Evolutionary conservation across 1,139 yeast species (phyloP).

Genomic region (Suhomyces kunorum): DNA sequence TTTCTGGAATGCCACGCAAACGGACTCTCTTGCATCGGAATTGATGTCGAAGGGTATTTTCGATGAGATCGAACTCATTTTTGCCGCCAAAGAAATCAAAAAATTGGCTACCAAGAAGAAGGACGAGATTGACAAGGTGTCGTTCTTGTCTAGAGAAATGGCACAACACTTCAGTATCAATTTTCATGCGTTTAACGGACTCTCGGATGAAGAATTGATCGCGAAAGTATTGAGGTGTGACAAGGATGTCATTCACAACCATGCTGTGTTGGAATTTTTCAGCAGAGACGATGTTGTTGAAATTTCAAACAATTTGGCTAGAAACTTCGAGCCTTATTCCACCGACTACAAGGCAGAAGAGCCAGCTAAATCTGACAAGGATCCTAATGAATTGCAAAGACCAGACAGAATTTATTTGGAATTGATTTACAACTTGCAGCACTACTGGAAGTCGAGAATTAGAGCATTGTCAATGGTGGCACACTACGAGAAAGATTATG

Average conservation of each 20-base stretch:
- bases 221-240: constrained; percentile 64
- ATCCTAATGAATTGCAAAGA: constrained; percentile 70
- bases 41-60: constrained; percentile 69
- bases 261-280: constrained; percentile 71
- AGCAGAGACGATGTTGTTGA: constrained; percentile 69
- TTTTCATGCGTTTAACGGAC: constrained; percentile 57
- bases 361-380: constrained; percentile 63
- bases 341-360: constrained; percentile 45
- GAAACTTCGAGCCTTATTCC: constrained; percentile 68
- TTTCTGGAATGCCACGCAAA: constrained; percentile 55
- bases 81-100: constrained; percentile 78
- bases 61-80: constrained; percentile 70
- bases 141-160: constrained; percentile 67
- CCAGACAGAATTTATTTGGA: constrained; percentile 76
- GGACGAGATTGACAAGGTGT: constrained; percentile 51
- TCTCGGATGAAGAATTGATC: constrained; percentile 59
- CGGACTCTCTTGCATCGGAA: constrained; percentile 54
- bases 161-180: constrained; percentile 82
- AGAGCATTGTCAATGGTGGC: constrained; percentile 65
- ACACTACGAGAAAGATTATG: constrained; percentile 68
- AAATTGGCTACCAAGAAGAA: constrained; percentile 50
- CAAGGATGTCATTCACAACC: constrained; percentile 51
- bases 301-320: constrained; percentile 60
- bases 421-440: constrained; percentile 70
- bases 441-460: constrained; percentile 80